A percentile compares a stretch with the other conserved stretches of the same genome.
These are phyloP conservation scores for Oryza punctata DNA, from an alignment of 176 grass and related monocot genomes.

Conservation along the genomic window DNA sequence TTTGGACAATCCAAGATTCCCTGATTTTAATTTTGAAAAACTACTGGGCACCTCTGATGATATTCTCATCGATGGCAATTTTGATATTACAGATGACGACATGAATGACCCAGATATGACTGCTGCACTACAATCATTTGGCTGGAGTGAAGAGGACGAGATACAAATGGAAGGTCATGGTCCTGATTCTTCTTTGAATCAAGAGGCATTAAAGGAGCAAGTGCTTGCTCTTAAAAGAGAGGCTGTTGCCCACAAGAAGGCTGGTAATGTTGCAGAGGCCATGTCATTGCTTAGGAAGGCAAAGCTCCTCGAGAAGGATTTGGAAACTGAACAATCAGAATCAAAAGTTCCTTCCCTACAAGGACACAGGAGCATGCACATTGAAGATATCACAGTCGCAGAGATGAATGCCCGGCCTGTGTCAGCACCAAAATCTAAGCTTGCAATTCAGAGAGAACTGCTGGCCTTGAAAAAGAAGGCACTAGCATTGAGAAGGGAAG, in stretches of 20 bases:
- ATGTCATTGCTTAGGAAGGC: constrained; percentile 88
- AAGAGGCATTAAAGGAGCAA: constrained; percentile 53
- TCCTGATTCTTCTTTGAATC: constrained; percentile 40
- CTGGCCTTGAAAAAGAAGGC: constrained; percentile 91
- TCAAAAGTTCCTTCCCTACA: constrained; percentile 35
- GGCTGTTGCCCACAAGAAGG: constrained; percentile 68
- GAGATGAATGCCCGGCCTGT: constrained; percentile 26
- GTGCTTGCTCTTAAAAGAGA: constrained; percentile 87
- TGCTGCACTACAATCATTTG: constrained; percentile 85
- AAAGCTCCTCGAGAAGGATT: constrained; percentile 79
- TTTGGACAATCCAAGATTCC: constrained; percentile 44
- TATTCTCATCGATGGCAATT: constrained; percentile 60
- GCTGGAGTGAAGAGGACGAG: constrained; percentile 79
- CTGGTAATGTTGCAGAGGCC: constrained; percentile 74
- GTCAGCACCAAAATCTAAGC: constrained; percentile 67
- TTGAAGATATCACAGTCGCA: constrained; percentile 36
- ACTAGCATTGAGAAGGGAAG: constrained; percentile 86
- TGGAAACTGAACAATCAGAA: constrained; percentile 51
- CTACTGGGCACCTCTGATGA: constrained; percentile 54
- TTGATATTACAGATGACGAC: constrained; percentile 87
- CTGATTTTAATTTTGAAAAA: constrained; percentile 52
- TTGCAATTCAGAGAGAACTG: constrained; percentile 85
- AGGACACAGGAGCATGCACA: constrained; percentile 31
- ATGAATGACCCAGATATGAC: constrained; percentile 80
- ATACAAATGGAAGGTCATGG: constrained; percentile 36